Evolutionary conservation across 75 land plant genomes (phyloP), one percentile per base, ranked within the genome.

Genomic region (Picea sitchensis): DNA sequence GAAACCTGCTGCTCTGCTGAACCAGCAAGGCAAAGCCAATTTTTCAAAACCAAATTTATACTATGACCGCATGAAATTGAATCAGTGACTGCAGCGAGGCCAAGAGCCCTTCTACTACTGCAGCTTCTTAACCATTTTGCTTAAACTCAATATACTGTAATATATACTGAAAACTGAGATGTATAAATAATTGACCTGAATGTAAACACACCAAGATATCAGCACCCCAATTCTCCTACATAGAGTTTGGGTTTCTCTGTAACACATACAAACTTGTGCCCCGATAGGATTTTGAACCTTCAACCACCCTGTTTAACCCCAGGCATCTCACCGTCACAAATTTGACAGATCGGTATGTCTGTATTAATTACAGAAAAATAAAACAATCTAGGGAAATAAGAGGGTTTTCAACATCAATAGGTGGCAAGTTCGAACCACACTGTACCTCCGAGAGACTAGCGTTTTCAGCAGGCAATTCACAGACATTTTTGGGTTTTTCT

Each of bases 361-460:
- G n/a, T 8, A 20, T 13, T 44, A 20, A 71, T 71, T 44, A 71
- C 23, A 71, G 74, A 71, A 71, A 71, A 71, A 71, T 71, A 71
- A 71, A 71, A 11, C 74, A 71, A 71, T 71, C 74, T 47, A 71
- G n/a, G 44, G 54, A 71, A 44, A 71, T 71, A 71, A 71, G 74
- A 36, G 74, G 74, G 23, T 71, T 71, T 0, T 71, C 74, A n/a
- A 71, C 26, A 11, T 71, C 74, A 71, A 71, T n/a, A 11, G 74
- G 74, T n/a, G 74, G 74, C 54, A 71, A 41, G 54, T 44, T 41
- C 74, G 74, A 44, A n/a, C n/a, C 74, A n/a, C 14, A 41, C 26
- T 71, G 41, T 18, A 21, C 51, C 74, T 71, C 74, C 3, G 54
- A 44, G 3, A 44, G n/a, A 41, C 23, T n/a, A 41, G 74, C 54